These are phyloP conservation scores for Rubroshorea leprosula DNA, from an alignment of 345 rosid genomes.

Conservation along the genomic window DNA sequence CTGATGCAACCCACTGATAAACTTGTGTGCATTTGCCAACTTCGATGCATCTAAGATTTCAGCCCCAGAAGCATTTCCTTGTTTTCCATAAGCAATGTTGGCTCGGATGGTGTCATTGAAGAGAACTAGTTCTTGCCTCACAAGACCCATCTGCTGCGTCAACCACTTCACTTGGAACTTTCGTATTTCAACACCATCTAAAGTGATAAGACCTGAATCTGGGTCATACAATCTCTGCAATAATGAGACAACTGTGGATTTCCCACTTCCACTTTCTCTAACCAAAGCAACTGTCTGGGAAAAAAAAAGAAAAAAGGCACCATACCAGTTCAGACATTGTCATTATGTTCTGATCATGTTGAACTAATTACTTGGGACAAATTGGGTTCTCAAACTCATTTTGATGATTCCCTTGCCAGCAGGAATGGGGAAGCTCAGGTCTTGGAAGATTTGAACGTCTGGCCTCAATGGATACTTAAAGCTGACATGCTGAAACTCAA, in stretches of 20 bases:
- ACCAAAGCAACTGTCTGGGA: constrained; percentile 23
- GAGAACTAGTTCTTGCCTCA: constrained; percentile 19
- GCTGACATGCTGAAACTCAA: no score
- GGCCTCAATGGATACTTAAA: no score
- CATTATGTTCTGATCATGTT: no score
- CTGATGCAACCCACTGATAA: constrained; percentile 23
- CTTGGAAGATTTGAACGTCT: no score
- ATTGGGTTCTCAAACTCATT: no score
- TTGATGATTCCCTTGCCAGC: no score
- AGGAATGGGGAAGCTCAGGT: no score
- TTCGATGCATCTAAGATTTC: constrained; percentile 22
- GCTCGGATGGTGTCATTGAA: constrained; percentile 20
- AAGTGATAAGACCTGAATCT: constrained; percentile 21
- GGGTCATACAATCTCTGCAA: constrained; percentile 26
- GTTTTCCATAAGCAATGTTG: constrained; percentile 26
- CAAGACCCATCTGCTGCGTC: constrained; percentile 23
- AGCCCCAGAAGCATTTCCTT: constrained; percentile 17
- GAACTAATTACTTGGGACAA: no score
- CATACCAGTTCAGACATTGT: no score
- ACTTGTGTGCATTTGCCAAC: constrained; percentile 21
- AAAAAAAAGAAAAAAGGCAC: no score
- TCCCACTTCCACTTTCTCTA: constrained; percentile 28
- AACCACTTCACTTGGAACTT: constrained; percentile 19
- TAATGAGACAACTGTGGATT: constrained; percentile 21
- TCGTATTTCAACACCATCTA: constrained; percentile 22